Conservation (phyloP, 495 filamentous ascomycete genomes). For the Chaetomium fimeti region DNA sequence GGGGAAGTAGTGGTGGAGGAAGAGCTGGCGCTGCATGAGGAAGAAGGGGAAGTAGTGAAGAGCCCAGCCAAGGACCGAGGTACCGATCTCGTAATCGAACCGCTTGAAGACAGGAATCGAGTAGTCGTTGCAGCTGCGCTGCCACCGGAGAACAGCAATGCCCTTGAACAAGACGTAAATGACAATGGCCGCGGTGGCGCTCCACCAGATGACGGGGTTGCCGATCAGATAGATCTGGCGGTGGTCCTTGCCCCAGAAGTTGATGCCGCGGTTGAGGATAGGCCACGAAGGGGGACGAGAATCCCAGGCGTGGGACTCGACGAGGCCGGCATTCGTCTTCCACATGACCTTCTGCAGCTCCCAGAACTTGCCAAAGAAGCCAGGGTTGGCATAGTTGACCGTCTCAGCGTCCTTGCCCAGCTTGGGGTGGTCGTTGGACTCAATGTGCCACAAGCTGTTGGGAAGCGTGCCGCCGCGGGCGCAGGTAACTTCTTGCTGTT, state of each 20-base stretch:
- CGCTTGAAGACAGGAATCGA: slow-evolving; percentile 76
- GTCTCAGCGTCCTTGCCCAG: slow-evolving; percentile 75
- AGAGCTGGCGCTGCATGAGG: slow-evolving; percentile 91
- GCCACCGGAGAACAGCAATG: slow-evolving; percentile 86
- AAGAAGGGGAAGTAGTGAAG: slow-evolving; percentile 98
- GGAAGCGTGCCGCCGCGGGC: slow-evolving; percentile 89
- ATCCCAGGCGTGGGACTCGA: slow-evolving; percentile 97
- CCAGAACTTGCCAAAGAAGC: slow-evolving; percentile 98
- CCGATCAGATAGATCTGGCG: slow-evolving; percentile 96
- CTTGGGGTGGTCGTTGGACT: slow-evolving; percentile 78
- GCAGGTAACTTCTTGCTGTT: slow-evolving; percentile 98
- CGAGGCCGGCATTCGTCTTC: slow-evolving; percentile 93
- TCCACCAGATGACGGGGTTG: slow-evolving; percentile 95
- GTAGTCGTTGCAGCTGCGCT: slow-evolving; percentile 88
- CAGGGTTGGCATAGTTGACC: slow-evolving; percentile 92
- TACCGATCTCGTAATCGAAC: slow-evolving; percentile 96
- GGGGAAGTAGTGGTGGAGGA: slow-evolving; percentile 87
- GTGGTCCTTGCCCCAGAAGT: slow-evolving; percentile 96
- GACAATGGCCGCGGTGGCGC: slow-evolving; percentile 74
- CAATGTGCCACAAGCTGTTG: slow-evolving; percentile 96
- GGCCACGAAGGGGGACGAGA: slow-evolving; percentile 94
- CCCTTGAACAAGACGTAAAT: slow-evolving; percentile 82
- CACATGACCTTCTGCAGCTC: slow-evolving; percentile 99
- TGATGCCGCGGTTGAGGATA: slow-evolving; percentile 89
- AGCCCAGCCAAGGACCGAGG: slow-evolving; percentile 83